phyloP scores from a whole-genome alignment of 164 flowering plant genomes.

The Tinospora cordifolia region DNA sequence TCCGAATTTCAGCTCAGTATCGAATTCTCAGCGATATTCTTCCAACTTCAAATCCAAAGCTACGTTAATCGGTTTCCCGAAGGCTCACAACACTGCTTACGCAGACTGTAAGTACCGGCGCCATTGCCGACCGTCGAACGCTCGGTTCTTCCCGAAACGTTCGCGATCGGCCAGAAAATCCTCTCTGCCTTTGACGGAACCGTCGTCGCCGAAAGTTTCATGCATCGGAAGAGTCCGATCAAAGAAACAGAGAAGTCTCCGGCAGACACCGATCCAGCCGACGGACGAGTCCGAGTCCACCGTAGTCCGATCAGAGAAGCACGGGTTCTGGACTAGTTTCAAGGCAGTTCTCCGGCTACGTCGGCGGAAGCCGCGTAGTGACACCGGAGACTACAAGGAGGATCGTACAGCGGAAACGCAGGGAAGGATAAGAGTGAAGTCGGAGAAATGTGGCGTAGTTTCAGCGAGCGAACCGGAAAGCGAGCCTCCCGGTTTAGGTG shows the following conservation, averaged over 20 bases:
- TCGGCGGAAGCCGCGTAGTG: neutral
- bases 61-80: slow-evolving; percentile 26
- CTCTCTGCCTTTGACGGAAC: slow-evolving; percentile 18
- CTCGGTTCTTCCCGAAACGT: slow-evolving; percentile 19
- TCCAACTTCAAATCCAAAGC: slow-evolving; percentile 12
- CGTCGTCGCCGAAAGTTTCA: slow-evolving; percentile 33
- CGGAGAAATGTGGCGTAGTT: neutral
- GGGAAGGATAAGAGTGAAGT: slow-evolving; percentile 17
- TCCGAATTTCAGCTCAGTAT: neutral
- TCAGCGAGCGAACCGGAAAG: slow-evolving; percentile 11
- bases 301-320: slow-evolving; percentile 5
- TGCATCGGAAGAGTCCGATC: slow-evolving; percentile 32
- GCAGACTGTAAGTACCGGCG: slow-evolving; percentile 8
- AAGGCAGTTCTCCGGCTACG: slow-evolving; percentile 12
- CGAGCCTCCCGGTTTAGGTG: slow-evolving; percentile 51
- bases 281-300: neutral
- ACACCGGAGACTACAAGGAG: slow-evolving; percentile 1
- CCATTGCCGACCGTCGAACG: slow-evolving; percentile 6
- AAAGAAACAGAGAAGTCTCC: slow-evolving; percentile 10
- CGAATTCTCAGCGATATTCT: slow-evolving; percentile 16
- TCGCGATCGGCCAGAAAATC: slow-evolving; percentile 15
- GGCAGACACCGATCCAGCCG: slow-evolving; percentile 2
- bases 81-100: slow-evolving; percentile 15
- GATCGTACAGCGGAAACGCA: slow-evolving; percentile 13
- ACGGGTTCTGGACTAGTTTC: slow-evolving; percentile 17